Conservation (phyloP, 805 yeast species). For the Sugiyamaella chiloensis region DNA sequence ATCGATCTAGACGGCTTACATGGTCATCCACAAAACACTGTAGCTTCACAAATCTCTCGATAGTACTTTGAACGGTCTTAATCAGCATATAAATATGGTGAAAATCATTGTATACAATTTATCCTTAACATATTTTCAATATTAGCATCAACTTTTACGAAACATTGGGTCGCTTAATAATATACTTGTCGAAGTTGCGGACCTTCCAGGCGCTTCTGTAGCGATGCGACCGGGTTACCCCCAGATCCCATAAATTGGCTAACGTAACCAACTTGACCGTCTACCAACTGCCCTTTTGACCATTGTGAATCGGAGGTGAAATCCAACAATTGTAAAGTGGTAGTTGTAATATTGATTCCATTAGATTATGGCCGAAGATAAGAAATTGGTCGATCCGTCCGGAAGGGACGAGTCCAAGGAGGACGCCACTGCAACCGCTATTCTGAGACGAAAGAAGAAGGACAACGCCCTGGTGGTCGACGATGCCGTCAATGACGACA, state of each 20-base stretch:
- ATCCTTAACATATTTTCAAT: too few species aligned
- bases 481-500: conserved; percentile 96
- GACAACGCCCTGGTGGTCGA: conserved; percentile 92
- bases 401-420: conserved; percentile 61
- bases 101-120: too few species aligned
- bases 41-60: too few species aligned
- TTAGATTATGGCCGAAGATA: conserved; percentile 21
- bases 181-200: too few species aligned
- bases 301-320: background rate
- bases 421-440: conserved; percentile 91
- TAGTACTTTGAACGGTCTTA: too few species aligned
- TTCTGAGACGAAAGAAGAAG: conserved; percentile 95
- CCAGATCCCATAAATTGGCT: background rate
- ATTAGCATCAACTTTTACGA: too few species aligned
- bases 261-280: background rate
- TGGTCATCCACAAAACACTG: too few species aligned
- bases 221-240: conserved; percentile 1
- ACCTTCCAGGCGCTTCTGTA: conserved; percentile 7
- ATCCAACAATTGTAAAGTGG: conserved; percentile 3
- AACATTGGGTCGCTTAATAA: conserved; percentile 4
- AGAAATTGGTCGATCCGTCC: conserved; percentile 56
- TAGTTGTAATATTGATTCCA: background rate
- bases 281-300: background rate
- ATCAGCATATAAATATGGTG: too few species aligned
- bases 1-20: too few species aligned